phyloP scores from a whole-genome alignment of 495 filamentous ascomycete genomes.

The Daldinia bambusicola region DNA sequence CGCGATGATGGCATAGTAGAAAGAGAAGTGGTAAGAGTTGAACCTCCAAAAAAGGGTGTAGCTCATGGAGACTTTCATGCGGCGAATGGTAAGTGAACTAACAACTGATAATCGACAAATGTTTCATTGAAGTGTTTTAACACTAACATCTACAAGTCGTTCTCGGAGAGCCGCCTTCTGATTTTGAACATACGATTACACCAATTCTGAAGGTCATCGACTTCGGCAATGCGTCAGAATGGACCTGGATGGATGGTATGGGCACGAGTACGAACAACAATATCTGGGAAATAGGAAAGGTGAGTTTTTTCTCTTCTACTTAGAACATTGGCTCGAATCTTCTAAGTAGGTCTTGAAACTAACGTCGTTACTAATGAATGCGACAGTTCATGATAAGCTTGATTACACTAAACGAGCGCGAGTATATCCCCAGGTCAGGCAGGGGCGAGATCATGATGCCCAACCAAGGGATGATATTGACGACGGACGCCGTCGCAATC shows the following conservation, averaged over 20 bases:
- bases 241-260: not conserved
- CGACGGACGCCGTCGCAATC: not conserved
- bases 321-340: not conserved
- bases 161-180: conserved; percentile 1
- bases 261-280: not conserved
- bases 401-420: not conserved
- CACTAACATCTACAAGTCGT: conserved; percentile 19
- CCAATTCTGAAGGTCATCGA: conserved; percentile 36
- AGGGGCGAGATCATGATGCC: not conserved
- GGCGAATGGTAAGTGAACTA: conserved; percentile 19
- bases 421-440: not conserved
- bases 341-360: too few relatives aligned
- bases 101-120: not conserved
- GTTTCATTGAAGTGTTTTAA: not conserved
- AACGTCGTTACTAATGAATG: not conserved
- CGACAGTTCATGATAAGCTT: not conserved
- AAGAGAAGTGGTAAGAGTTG: not conserved
- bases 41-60: not conserved
- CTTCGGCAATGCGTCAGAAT: conserved; percentile 17
- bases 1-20: not conserved
- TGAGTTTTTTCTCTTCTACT: not conserved
- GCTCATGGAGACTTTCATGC: conserved; percentile 22
- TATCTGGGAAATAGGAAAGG: not conserved
- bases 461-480: not conserved
- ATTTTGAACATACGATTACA: conserved; percentile 22